phyloP scores from a whole-genome alignment of 2,329 filamentous ascomycete genomes.

The Neofusicoccum parvum region DNA sequence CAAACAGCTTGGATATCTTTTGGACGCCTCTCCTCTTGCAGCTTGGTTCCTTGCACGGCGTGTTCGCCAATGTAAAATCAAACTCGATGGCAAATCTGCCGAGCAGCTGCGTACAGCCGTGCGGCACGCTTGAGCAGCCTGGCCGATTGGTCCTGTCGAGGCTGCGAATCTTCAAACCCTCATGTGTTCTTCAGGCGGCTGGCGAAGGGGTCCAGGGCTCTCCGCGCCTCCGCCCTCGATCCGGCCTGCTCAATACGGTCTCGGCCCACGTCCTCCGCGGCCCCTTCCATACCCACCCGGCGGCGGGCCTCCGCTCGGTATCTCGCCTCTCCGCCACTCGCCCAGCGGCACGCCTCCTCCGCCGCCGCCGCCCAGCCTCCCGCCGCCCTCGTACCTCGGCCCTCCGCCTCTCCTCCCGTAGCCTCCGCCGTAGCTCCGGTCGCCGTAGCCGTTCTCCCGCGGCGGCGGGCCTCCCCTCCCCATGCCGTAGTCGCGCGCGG shows the following conservation, averaged over 20 bases:
- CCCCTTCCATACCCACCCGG: slow-evolving; percentile 19
- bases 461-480: slow-evolving; percentile 32
- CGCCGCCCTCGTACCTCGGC: slow-evolving; percentile 45
- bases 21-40: neutral
- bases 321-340: slow-evolving; percentile 69
- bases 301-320: slow-evolving; percentile 50
- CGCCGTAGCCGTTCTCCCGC: slow-evolving; percentile 36
- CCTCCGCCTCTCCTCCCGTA: slow-evolving; percentile 40
- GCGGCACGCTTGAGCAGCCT: no score
- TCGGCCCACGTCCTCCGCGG: slow-evolving; percentile 2
- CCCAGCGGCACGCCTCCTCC: slow-evolving; percentile 56
- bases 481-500: slow-evolving; percentile 7
- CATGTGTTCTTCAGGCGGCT: no score
- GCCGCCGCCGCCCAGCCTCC: slow-evolving; percentile 38
- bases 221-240: neutral
- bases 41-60: neutral
- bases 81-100: no score
- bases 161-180: no score
- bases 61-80: no score
- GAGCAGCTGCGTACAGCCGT: no score
- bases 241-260: neutral
- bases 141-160: no score
- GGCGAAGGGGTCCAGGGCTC: no score
- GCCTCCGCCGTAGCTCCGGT: slow-evolving; percentile 40
- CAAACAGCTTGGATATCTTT: neutral